Conservation (phyloP, 2,329 filamentous ascomycete species). For the Furcasterigmium furcatum region DNA sequence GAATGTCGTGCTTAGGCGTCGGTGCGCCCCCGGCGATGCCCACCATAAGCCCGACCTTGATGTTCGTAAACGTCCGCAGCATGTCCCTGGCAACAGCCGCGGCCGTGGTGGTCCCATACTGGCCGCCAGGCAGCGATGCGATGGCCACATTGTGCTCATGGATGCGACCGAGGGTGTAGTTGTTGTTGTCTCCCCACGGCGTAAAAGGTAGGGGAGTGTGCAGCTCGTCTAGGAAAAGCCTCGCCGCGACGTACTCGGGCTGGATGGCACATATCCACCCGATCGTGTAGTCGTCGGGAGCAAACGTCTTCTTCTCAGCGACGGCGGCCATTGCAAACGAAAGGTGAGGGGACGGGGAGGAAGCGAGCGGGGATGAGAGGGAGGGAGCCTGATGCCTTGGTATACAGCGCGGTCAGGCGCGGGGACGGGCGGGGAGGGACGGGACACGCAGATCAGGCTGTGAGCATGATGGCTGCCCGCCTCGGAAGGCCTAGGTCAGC, state of each 20-base stretch:
- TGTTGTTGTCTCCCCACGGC: constrained; percentile 8
- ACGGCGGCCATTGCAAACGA: no score
- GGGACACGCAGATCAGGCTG: no score
- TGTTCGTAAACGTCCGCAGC: constrained; percentile 21
- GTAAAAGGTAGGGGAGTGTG: neutral
- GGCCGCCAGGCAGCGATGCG: constrained; percentile 10
- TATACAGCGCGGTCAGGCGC: no score
- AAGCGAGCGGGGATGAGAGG: no score
- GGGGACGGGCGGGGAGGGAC: no score
- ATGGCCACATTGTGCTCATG: constrained; percentile 16
- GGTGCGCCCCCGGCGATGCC: constrained; percentile 31
- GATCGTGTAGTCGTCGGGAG: no score
- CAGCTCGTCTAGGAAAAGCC: constrained; percentile 1
- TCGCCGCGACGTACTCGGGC: constrained; percentile 2
- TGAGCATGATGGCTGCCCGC: no score
- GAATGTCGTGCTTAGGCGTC: constrained; percentile 27
- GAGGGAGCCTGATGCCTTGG: no score
- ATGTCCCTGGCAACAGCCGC: constrained; percentile 20
- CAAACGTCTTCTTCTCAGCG: no score
- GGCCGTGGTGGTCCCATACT: constrained; percentile 9
- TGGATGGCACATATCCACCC: constrained; percentile 9
- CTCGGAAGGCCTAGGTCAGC: no score
- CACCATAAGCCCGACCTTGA: constrained; percentile 27
- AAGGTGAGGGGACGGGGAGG: no score
- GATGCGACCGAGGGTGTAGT: constrained; percentile 13